Base-by-base conservation (phyloP, 148 eudicot species). In the Dysphania ambrosioides region DNA sequence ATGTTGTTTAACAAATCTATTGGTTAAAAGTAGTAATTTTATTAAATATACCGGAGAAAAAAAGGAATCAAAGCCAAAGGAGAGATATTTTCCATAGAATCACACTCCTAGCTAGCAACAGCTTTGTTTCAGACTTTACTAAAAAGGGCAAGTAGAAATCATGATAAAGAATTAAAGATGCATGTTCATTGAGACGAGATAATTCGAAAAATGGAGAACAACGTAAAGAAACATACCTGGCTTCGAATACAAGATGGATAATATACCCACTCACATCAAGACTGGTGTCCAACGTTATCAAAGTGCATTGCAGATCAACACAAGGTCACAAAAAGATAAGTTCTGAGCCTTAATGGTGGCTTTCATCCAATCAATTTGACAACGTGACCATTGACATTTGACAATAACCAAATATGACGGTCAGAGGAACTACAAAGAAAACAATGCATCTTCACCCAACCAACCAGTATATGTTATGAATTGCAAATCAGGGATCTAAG, bases 301-400 rank as follows among this genome's bases (percentile, higher is more conserved):
- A 58, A n/a, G n/a, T n/a, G n/a, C n/a, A n/a, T 57, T 38, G 26
- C 18, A 30, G 19, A 11, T n/a, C 53, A 68, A 69, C 72, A 40
- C 68, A 44, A 42, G 30, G 59, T 12, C 60, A 63, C 51, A n/a
- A n/a, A 16, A 11, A 75, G 15, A 68, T 68, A 62, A 8, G 62
- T 30, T 41, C 26, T 26, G 16, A 64, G 36, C 68, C 12, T 34
- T 32, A 16, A 34, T 34, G 40, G 19, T 5, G 41, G 42, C 41
- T 64, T 64, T 35, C 24, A 31, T 62, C 66, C 35, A 31, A 62
- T 62, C 23, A 62, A 4, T 64, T 13, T 64, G 42, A 64, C 24
- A 64, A 64, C 9, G 38, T 29, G 10, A 30, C 66, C n/a, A n/a
- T n/a, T 47, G 53, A 47, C 53, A 47, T 32, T 16, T 32, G 68